Conservation (phyloP, 208 protist genomes). For the Wallacemonas sp. region DNA sequence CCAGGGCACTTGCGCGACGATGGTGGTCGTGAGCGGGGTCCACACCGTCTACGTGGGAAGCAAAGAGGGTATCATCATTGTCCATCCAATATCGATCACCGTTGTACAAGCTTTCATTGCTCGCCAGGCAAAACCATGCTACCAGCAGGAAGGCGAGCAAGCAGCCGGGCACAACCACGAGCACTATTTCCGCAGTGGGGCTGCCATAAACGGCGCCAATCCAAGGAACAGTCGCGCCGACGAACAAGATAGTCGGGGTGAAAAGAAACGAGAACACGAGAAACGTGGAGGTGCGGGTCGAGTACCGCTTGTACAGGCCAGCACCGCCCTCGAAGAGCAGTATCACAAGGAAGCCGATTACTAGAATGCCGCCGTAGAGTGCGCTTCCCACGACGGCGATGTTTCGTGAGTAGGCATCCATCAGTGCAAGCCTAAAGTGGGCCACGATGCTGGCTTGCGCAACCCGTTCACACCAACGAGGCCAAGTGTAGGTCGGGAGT, state of each 20-base stretch:
- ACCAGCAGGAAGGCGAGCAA: slow-evolving; percentile 33
- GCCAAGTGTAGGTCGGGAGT: too few relatives aligned
- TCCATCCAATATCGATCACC: neutral
- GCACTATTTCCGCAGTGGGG: slow-evolving; percentile 23
- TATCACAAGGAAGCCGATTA: slow-evolving; percentile 40
- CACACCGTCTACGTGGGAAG: too few relatives aligned
- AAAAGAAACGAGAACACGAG: slow-evolving; percentile 47
- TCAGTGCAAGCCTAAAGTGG: slow-evolving; percentile 1
- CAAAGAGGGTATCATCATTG: too few relatives aligned
- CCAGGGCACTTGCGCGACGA: too few relatives aligned
- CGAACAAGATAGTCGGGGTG: slow-evolving; percentile 42
- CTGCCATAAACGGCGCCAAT: slow-evolving; percentile 41
- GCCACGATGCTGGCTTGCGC: too few relatives aligned
- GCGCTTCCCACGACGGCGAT: slow-evolving; percentile 51
- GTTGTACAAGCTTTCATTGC: neutral
- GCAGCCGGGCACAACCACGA: slow-evolving; percentile 39
- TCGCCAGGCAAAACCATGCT: slow-evolving; percentile 16
- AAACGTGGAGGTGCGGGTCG: slow-evolving; percentile 24
- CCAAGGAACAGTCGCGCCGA: slow-evolving; percentile 47
- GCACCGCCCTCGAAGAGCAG: slow-evolving; percentile 11
- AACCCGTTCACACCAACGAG: too few relatives aligned
- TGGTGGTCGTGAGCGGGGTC: too few relatives aligned
- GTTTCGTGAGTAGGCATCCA: slow-evolving; percentile 26
- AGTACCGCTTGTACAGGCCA: slow-evolving; percentile 23
- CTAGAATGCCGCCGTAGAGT: slow-evolving; percentile 39